Evolutionary conservation across 2,329 filamentous ascomycete genomes (phyloP), one percentile per base, ranked within the genome.

Genomic region (Beauveria asiatica): DNA sequence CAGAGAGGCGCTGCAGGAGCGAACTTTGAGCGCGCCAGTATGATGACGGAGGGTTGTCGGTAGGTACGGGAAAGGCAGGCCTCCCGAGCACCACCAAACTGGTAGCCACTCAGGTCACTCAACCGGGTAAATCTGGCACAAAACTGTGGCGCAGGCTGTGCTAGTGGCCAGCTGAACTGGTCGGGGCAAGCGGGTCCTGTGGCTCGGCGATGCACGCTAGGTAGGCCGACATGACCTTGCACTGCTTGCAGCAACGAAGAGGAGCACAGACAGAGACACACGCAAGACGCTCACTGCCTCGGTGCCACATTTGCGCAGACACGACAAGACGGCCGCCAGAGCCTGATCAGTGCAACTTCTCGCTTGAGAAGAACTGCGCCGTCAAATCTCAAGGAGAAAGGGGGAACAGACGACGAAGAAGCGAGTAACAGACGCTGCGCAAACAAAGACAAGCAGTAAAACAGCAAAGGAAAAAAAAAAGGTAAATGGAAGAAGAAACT

Each of bases 141-240:
- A n/a, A 48, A 30, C 10, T 37, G 57, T 59, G 48, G 48, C 57
- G 33, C 80, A 72, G 76, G 78, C 70, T 74, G 76, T 69, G 75
- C 72, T 50, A 80, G 75, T 71, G 79, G 79, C 70, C 77, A 73
- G 65, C 80, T 71, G 68, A 80, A 81, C 71, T 76, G 78, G 63
- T 78, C 78, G 69, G 76, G 81, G 64, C 76, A 79, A 68, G 57
- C 48, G 41, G 57, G 57, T 46, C 17, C 9, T 44, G n/a, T 49
- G 54, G 54, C 41, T 59, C 57, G 27, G 27, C 57, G 41, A 46
- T 59, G 49, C 48, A 45, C 39, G 49, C 57, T 59, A 59, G 19
- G 27, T 59, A 41, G 19, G 17, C 42, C 48, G 25, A 52, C 45
- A 25, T 41, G 39, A 51, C 55, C 30, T 50, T 49, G n/a, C n/a